Evolutionary conservation across 805 yeast species (phyloP).

Genomic region (Citeromyces nyonsensis): DNA sequence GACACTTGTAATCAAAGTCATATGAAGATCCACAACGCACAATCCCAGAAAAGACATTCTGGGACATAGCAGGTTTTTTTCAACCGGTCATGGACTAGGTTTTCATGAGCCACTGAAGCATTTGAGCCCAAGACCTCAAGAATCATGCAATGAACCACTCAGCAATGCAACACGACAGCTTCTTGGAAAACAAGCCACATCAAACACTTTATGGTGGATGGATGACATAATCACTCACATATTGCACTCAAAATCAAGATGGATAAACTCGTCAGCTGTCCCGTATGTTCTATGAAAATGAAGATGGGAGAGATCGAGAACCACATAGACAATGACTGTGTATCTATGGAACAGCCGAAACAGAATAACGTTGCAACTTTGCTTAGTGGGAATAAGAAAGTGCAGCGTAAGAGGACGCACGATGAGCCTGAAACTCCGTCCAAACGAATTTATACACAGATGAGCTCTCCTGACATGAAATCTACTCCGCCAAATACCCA

Average conservation of each 20-base stretch:
- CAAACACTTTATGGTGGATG: no score
- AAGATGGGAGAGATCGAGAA: slow-evolving; percentile 13
- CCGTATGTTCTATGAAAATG: slow-evolving; percentile 14
- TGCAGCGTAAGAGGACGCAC: neutral
- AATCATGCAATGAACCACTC: no score
- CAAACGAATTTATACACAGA: neutral
- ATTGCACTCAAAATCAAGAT: neutral
- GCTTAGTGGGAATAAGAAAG: slow-evolving; percentile 5
- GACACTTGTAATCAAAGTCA: no score
- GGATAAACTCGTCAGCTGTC: slow-evolving; percentile 15
- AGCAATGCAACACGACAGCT: no score
- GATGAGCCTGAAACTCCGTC: neutral
- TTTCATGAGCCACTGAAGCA: no score
- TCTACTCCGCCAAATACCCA: slow-evolving; percentile 1
- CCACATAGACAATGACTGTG: slow-evolving; percentile 16
- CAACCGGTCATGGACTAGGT: no score
- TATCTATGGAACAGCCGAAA: slow-evolving; percentile 1
- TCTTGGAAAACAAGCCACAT: no score
- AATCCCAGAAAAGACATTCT: no score
- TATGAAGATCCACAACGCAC: no score
- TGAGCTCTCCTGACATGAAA: neutral
- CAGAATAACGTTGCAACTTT: slow-evolving; percentile 1
- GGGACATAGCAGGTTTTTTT: no score
- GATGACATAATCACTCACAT: no score
- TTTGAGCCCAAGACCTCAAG: no score